Conservation (phyloP, 805 yeast genomes). For the Teunomyces lycoperdinae region DNA sequence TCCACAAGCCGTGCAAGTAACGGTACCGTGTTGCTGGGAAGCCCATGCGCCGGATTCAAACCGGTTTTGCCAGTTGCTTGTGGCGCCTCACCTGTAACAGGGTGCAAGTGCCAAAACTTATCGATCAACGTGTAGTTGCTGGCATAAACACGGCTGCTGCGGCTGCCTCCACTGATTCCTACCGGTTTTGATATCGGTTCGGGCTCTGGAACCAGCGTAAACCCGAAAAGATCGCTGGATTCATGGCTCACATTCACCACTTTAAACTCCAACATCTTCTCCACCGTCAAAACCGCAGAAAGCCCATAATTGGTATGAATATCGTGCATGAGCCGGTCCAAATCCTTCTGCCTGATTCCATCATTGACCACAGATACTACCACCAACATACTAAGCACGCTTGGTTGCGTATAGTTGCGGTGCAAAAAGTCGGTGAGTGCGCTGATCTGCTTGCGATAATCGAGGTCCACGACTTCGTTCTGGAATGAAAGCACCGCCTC, state of each 20-base stretch:
- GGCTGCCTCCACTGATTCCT: constrained; percentile 32
- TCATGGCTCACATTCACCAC: constrained; percentile 36
- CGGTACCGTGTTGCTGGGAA: constrained; percentile 80
- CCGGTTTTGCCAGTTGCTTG: constrained; percentile 26
- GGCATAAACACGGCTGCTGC: constrained; percentile 17
- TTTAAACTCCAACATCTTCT: constrained; percentile 47
- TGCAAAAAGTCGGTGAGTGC: constrained; percentile 37
- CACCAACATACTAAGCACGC: constrained; percentile 52
- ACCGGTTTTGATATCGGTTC: constrained; percentile 16
- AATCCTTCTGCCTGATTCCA: constrained; percentile 68
- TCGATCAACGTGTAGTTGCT: constrained; percentile 37
- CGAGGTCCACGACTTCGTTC: constrained; percentile 59
- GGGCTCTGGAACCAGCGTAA: constrained; percentile 4
- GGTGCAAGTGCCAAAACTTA: constrained; percentile 49
- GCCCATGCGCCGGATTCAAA: constrained; percentile 55
- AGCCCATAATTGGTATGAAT: constrained; percentile 67
- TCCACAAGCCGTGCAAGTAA: constrained; percentile 67
- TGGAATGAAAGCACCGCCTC: constrained; percentile 56
- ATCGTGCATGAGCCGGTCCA: constrained; percentile 50
- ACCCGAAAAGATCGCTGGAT: constrained; percentile 2
- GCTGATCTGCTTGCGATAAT: constrained; percentile 31
- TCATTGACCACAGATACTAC: constrained; percentile 60
- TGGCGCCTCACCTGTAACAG: constrained; percentile 29
- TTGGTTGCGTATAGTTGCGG: constrained; percentile 33
- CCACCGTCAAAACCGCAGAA: constrained; percentile 44